Base-by-base conservation (phyloP, 2,329 filamentous ascomycete species). In the Fusarium brevicatenulatum region DNA sequence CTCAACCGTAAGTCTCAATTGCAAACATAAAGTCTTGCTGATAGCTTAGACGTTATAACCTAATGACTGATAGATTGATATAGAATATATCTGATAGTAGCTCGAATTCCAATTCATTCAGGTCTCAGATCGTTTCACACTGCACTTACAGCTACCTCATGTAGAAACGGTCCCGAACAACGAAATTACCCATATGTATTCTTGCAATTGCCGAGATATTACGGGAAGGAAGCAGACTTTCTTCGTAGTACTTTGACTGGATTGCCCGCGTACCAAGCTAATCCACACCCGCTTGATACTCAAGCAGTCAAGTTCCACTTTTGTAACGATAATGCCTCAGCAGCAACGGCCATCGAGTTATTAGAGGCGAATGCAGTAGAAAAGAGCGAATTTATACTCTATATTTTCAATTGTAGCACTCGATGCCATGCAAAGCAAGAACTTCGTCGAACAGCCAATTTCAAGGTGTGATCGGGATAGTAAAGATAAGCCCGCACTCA, bases 321-420 rank as follows among this genome's bases (percentile, higher is more conserved):
- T 12, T 23, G 19, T 4, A 53, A 6, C 1, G 18, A 37, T 9
- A 7, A 34, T 10, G 10, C n/a, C 11, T 52, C 30, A 37, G 6
- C 2, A 53, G 9, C 7, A 21, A 11, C 18, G 12, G 2, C 12
- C 18, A 12, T 25, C 9, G 3, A 37, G 32, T 1, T 2, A 28
- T 21, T 10, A 19, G 1, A 16, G 13, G 9, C 0, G 7, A 18
- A n/a, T 12, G 0, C 12, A 9, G 18, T 9, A 2, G 4, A 15
- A 21, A 28, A 15, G 2, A 0, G n/a, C 1, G 4, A 16, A 16
- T 5, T 37, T 12, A 9, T 21, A 3, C 21, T 21, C 4, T 4
- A 3, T 7, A 2, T 7, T 7, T 28, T 1, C 1, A 28, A 21
- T 18, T 19, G 6, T 13, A 50, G 11, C 12, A 15, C 16, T 25